Base-by-base conservation (phyloP, 2,329 filamentous ascomycete species). In the Colletotrichum sansevieriae region DNA sequence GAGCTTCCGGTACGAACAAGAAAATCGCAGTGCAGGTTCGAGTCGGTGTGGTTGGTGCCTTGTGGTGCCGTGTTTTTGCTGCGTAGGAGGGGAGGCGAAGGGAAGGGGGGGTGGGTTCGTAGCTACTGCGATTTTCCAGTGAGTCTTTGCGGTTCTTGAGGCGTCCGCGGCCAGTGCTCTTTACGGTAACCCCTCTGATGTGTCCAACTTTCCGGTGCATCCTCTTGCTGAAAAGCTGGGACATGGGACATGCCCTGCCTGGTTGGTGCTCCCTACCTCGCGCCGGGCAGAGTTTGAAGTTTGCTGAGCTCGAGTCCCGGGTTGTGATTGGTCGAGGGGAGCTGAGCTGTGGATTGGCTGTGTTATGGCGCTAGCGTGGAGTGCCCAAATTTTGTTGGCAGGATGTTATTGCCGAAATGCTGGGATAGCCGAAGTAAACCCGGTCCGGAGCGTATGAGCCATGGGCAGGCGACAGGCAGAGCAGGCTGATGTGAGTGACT, bases 281-380 rank as follows among this genome's bases (percentile, higher is more conserved):
- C 25, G 8, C 22, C 18, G 25, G 22, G 63, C 65, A 68, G 65
- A 68, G 65, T 68, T 65, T 68, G 56, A 37, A 58, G 57, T 60
- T 60, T 60, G 59, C 59, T 56, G 62, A 65, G 66, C 54, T 57
- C 46, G 47, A 20, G 15, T 18, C 43, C 12, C 18, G 35, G 13
- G 11, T n/a, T 61, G 25, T 56, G 51, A 69, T 69, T 69, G 55
- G 66, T 33, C 56, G 35, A 12, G 35, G 15, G 49, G 37, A 62
- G 63, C 63, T 67, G n/a, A 59, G 47, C 39, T 63, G 64, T 68
- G 65, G 65, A 63, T 65, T 29, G 56, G 65, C 43, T 65, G 39
- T 71, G 70, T 71, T 71, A 65, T 71, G 46, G 60, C 68, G 64
- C 63, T 71, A 71, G 68, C 70, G 63, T 12, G 37, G 20, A 51